Conservation (phyloP, 140 eudicot species). For the Oenanthe javanica region DNA sequence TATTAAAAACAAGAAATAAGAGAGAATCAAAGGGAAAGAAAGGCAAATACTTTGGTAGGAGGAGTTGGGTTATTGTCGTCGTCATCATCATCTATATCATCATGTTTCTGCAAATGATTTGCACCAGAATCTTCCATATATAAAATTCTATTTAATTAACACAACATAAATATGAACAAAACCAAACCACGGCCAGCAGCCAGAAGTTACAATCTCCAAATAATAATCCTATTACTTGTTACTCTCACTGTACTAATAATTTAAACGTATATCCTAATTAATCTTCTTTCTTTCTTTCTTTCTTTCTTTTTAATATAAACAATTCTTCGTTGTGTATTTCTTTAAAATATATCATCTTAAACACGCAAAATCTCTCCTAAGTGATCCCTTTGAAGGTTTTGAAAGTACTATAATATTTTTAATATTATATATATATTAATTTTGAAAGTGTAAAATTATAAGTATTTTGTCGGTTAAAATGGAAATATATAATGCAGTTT, state of each 20-base stretch:
- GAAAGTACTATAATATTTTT: too few species aligned
- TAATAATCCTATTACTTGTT: neutral
- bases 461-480: too few species aligned
- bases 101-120: conserved; percentile 23
- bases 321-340: too few species aligned
- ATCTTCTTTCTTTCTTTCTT: neutral
- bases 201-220: neutral
- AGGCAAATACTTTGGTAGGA: conserved; percentile 26
- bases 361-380: too few species aligned
- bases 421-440: too few species aligned
- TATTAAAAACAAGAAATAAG: too few species aligned
- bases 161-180: neutral
- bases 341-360: too few species aligned
- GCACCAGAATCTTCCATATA: conserved; percentile 13
- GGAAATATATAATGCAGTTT: too few species aligned
- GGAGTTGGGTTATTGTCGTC: conserved; percentile 14
- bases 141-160: too few species aligned
- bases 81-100: conserved; percentile 19
- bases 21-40: neutral
- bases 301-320: neutral
- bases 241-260: neutral
- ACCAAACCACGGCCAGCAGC: neutral
- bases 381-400: too few species aligned
- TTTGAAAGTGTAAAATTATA: too few species aligned
- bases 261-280: neutral